phyloP scores from a whole-genome alignment of 2,329 filamentous ascomycete species.

The Claviceps paspali region DNA sequence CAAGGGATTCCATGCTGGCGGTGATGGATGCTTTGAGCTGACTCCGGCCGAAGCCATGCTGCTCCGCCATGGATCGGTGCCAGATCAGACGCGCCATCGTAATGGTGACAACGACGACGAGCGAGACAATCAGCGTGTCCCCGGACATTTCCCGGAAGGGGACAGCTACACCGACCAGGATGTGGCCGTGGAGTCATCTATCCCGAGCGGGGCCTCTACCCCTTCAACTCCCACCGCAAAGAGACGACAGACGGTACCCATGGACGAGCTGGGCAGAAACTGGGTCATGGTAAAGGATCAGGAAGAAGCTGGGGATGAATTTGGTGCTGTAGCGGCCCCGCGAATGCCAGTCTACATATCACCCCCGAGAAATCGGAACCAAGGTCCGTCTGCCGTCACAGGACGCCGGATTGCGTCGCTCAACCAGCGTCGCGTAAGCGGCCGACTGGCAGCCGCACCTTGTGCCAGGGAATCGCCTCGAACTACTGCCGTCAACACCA shows the following conservation, averaged over 20 bases:
- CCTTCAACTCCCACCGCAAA: slow-evolving; percentile 33
- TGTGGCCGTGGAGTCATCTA: slow-evolving; percentile 12
- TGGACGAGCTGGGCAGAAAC: slow-evolving; percentile 45
- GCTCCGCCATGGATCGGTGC: slow-evolving; percentile 7
- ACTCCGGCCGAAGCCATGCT: slow-evolving; percentile 13
- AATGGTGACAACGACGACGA: slow-evolving; percentile 11
- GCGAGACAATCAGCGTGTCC: slow-evolving; percentile 10
- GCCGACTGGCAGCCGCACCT: slow-evolving; percentile 9
- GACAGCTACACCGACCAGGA: slow-evolving; percentile 7
- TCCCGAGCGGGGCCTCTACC: slow-evolving; percentile 22
- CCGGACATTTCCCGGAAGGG: slow-evolving; percentile 20
- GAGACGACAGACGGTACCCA: slow-evolving; percentile 35
- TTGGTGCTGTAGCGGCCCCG: slow-evolving; percentile 8
- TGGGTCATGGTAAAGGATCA: slow-evolving; percentile 53
- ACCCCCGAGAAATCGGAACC: slow-evolving; percentile 18
- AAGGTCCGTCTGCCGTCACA: slow-evolving; percentile 16
- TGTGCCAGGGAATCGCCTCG: slow-evolving; percentile 1
- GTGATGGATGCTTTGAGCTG: slow-evolving; percentile 56
- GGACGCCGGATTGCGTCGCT: slow-evolving; percentile 30
- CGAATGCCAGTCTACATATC: slow-evolving; percentile 12
- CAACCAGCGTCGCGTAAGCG: slow-evolving; percentile 15
- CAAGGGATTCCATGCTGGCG: slow-evolving; percentile 74
- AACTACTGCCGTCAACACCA: slow-evolving; percentile 21
- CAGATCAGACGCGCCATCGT: neutral
- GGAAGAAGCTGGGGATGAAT: slow-evolving; percentile 15